Evolutionary conservation across 73 alveolate genomes (phyloP), one percentile per base, ranked within the genome.

Genomic region (Tetrahymena thermophila): DNA sequence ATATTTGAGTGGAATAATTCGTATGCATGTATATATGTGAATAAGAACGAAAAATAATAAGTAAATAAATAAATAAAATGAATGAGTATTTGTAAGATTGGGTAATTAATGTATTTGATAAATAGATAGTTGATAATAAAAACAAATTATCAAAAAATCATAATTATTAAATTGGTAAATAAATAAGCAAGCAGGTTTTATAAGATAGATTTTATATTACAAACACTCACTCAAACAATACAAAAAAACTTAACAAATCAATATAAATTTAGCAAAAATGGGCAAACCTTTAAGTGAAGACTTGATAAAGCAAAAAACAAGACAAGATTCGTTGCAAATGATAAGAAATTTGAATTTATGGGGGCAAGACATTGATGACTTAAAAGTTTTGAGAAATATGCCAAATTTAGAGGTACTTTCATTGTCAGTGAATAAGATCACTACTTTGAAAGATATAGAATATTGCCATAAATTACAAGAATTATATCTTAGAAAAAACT

Each of bases 401-500:
- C 99, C 99, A 25, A 98, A 99, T 93, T 56, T 98, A 58, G 99
- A 98, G 97, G 97, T 98, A 58, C 96, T 98, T 93, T 97, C 99
- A 34, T 96, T 99, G 58, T 97, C 99, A 35, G 98, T 98, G 89
- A 99, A 99, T 94, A 97, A 98, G 93, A 98, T 99, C 84, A 85
- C 99, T 8, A 95, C 99, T 35, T 95, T 99, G 89, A 96, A 97
- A 93, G 98, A 98, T 84, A 96, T 99, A 85, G 97, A 96, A 25
- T 42, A 95, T 85, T 98, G 99, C 94, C 85, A 93, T 93, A 98
- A 98, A 94, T 71, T 99, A 94, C 95, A 98, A 58, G 99, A 99
- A 97, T 97, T 99, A 25, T 99, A 98, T 94, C 95, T 99, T 84
- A 94, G 99, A 95, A 99, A 99, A 96, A 99, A 99, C 97, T 94